These are phyloP conservation scores for Brassica cretica DNA, from an alignment of 345 rosid species.

Conservation along the genomic window DNA sequence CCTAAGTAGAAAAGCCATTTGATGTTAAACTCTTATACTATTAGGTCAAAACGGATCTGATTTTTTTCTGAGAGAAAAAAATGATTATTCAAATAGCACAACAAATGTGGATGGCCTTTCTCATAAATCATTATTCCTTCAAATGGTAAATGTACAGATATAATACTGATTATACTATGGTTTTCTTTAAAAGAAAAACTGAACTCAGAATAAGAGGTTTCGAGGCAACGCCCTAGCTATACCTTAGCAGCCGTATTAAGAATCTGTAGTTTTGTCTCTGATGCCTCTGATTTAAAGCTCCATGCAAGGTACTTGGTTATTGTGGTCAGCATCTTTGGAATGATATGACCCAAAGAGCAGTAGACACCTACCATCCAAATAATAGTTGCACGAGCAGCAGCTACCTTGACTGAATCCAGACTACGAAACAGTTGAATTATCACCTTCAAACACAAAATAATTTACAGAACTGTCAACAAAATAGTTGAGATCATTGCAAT, in stretches of 20 bases:
- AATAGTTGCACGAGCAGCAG: conserved; percentile 87
- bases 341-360: conserved; percentile 64
- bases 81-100: conserved; percentile 8
- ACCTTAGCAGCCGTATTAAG: conserved; percentile 80
- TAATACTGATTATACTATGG: not conserved
- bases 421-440: conserved; percentile 72
- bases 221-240: conserved; percentile 13
- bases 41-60: not conserved
- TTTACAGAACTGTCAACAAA: conserved; percentile 7
- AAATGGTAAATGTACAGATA: not conserved
- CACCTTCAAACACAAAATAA: conserved; percentile 51
- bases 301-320: conserved; percentile 84
- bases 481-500: conserved; percentile 18
- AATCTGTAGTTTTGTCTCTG: conserved; percentile 91
- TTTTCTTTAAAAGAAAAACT: not conserved
- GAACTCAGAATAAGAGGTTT: not conserved
- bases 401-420: conserved; percentile 82
- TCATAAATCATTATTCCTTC: not conserved
- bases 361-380: conserved; percentile 97
- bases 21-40: not conserved
- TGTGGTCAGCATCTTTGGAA: conserved; percentile 73
- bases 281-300: conserved; percentile 80
- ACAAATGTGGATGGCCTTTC: not conserved
- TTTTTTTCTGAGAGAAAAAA: not conserved
- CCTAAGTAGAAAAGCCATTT: not conserved